Evolutionary conservation across 768 basidiomycete species (phyloP), one percentile per base, ranked within the genome.

Genomic region (Mrakia frigida): DNA sequence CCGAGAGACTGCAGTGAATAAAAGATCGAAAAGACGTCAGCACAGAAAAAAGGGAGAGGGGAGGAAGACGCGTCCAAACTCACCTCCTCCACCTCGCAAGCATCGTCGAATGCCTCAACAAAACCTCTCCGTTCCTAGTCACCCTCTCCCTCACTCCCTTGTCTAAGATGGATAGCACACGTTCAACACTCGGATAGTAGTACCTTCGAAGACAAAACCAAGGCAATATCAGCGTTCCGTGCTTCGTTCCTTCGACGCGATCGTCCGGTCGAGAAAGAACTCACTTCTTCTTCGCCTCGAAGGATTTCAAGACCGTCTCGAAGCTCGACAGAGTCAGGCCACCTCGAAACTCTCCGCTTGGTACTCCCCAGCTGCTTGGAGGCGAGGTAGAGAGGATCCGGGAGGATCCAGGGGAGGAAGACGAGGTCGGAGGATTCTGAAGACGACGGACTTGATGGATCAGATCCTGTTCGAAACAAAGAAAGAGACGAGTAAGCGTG

Each of bases 101-200:
- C 21, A 68, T 46, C 16, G 23, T n/a, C 14, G 72, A 79, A 0
- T 52, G 80, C 79, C 93, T 86, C 77, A 95, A 87, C 69, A 98
- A 84, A 46, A 93, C 93, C 85, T 98, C 96, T 1, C 96, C 96
- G 79, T 98, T 98, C 87, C 94, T 95, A 31, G 95, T 98, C 7
- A 94, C 90, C 74, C 95, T 89, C 79, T 97, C 94, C 75, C 89
- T 88, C 39, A 98, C 91, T 35, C 94, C 94, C 83, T 93, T 97
- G 82, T 94, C 93, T 80, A 98, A 91, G 80, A 97, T 94, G 35
- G 91, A 89, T 35, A 98, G 87, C 67, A 96, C 94, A 81, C 96
- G 94, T 10, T 90, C 91, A 5, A 92, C 92, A 52, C 94, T 93
- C 0, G 96, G 97, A 85, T 93, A 90, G 82, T 98, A 98, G 82